These are phyloP conservation scores for Saksenaea oblongispora DNA, from an alignment of 371 early-diverging fungal genomes.

Conservation along the genomic window DNA sequence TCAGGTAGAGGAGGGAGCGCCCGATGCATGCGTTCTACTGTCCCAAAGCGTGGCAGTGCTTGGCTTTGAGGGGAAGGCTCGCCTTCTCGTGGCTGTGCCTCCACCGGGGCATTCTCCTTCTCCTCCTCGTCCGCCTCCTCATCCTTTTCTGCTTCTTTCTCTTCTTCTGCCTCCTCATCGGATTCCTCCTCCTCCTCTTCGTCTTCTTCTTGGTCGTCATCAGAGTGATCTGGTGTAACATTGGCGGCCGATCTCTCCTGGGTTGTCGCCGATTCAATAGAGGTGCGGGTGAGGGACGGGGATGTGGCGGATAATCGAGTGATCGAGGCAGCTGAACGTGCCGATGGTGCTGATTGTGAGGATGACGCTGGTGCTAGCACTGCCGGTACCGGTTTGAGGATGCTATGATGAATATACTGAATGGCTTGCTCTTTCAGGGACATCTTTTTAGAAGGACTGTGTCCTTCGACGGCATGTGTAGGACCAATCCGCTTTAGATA, in stretches of 20 bases:
- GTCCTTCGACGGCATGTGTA: too few species aligned
- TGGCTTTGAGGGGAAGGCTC: background rate
- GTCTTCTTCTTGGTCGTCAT: background rate
- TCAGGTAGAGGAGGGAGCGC: background rate
- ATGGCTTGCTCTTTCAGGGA: background rate
- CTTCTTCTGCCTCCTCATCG: background rate
- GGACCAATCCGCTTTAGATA: background rate
- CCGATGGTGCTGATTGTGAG: background rate
- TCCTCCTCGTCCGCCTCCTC: background rate
- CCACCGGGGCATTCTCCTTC: background rate
- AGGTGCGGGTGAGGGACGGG: background rate
- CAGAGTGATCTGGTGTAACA: too few species aligned
- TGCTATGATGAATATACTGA: background rate
- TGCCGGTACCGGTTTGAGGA: background rate
- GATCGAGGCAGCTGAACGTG: background rate
- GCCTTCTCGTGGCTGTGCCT: background rate
- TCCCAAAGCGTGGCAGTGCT: background rate
- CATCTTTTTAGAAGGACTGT: background rate
- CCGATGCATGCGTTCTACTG: background rate
- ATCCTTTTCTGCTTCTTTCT: background rate
- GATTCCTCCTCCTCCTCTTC: background rate
- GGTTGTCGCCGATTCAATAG: background rate
- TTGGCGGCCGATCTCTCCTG: background rate
- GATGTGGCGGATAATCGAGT: background rate
- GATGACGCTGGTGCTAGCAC: background rate